Percentiles rank a stretch among this genome's conserved stretches.
Evolutionary conservation across 2,329 filamentous ascomycete genomes (phyloP).

Genomic region (Grosmannia serpens): DNA sequence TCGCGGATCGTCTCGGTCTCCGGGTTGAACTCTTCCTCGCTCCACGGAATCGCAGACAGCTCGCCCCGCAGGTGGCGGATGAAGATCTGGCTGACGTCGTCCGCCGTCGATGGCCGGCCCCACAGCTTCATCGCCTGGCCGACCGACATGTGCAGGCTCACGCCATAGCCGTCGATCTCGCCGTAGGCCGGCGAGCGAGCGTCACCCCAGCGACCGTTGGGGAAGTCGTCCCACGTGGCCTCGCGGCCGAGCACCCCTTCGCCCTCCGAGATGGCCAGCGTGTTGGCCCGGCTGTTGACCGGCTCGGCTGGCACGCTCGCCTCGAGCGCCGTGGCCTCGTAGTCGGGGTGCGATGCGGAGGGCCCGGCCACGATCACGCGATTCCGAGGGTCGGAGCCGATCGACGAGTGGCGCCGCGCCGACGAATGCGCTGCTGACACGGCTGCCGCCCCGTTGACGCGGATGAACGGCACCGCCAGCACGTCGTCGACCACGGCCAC

Average conservation of each 20-base stretch:
- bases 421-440: constrained; percentile 22
- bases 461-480: constrained; percentile 31
- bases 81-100: constrained; percentile 74
- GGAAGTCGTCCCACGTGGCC: constrained; percentile 97
- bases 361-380: constrained; percentile 67
- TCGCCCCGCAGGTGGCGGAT: constrained; percentile 69
- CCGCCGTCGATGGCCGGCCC: constrained; percentile 59
- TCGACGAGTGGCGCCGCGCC: constrained; percentile 58
- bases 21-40: constrained; percentile 72
- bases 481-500: constrained; percentile 39
- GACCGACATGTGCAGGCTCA: constrained; percentile 86
- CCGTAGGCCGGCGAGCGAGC: constrained; percentile 93
- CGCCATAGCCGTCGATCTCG: constrained; percentile 88
- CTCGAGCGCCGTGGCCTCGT: constrained; percentile 65
- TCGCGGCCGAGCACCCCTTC: constrained; percentile 81
- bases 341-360: constrained; percentile 46
- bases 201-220: constrained; percentile 97
- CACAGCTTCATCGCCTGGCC: constrained; percentile 73
- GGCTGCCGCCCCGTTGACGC: constrained; percentile 36
- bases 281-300: constrained; percentile 70
- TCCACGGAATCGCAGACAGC: constrained; percentile 80
- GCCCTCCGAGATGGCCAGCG: constrained; percentile 86
- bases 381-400: constrained; percentile 79
- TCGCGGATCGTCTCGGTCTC: constrained; percentile 75
- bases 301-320: constrained; percentile 63